Base-by-base conservation (phyloP, 345 rosid genomes). In the Gossypium australe region DNA sequence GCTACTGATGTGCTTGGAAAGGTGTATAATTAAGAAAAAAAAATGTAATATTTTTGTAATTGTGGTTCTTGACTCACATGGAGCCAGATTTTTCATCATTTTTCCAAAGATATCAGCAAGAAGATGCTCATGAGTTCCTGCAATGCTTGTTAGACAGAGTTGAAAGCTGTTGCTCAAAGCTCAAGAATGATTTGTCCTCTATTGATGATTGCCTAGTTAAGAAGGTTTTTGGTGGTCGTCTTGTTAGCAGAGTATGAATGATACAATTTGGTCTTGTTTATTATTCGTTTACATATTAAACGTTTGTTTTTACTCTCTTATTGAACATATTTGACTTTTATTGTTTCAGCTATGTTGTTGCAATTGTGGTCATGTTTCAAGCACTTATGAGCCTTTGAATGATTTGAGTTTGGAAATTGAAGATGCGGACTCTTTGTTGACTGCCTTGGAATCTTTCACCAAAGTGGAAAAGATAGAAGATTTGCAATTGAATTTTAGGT, bases 41-140 rank as follows among this genome's bases (percentile, higher is more conserved):
- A 34, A 34, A 34, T 4, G 7, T 34, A 34, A 5, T 34, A 6
- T 34, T 4, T 34, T 34, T 34, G 7, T 12, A 55, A 11, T 38
- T 71, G 74, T 38, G 51, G 12, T 20, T 20, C 67, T 73, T 61
- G 59, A 69, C 60, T 27, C 48, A 16, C 2, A 43, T 9, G 56
- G 2, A 45, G 18, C 11, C 44, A 75, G 78, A 44, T 44, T 55
- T 75, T 29, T 75, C 78, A 38, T 79, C 90, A 27, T 76, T 48
- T 80, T 88, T 90, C 69, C 74, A 51, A 53, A 84, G 83, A 75
- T 80, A 85, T 60, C 88, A 90, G 62, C 95, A 88, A 77, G 92
- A 90, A 81, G 95, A 90, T 85, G 95, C 92, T 48, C 95, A 90
- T 76, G 95, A 90, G 69, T 88, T 86, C 70, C 84, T 88, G 47